Evolutionary conservation across 352 stramenopile species (phyloP).

Genomic region (Pythium phragmitis): DNA sequence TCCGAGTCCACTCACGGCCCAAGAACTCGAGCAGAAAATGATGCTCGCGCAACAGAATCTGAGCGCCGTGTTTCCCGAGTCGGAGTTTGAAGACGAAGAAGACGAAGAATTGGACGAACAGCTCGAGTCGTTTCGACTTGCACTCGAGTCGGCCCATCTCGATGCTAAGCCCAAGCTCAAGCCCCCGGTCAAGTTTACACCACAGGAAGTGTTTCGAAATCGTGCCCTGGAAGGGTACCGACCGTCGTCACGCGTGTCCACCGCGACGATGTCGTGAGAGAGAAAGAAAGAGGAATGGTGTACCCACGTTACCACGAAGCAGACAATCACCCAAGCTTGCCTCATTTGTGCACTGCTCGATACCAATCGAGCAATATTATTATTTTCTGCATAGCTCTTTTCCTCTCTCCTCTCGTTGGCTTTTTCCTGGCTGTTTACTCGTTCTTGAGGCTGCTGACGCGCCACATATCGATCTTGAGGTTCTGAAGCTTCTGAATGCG

Average conservation of each 20-base stretch:
- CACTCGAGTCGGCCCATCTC: conserved; percentile 70
- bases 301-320: not conserved
- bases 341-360: not conserved
- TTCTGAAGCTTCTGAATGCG: conserved; percentile 74
- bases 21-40: conserved; percentile 58
- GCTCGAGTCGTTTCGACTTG: conserved; percentile 75
- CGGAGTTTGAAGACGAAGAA: conserved; percentile 78
- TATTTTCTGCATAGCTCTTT: not conserved
- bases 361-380: conserved; percentile 7
- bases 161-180: conserved; percentile 60
- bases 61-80: conserved; percentile 79
- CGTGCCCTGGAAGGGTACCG: conserved; percentile 28
- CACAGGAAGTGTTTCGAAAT: conserved; percentile 75
- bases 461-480: conserved; percentile 83
- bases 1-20: not conserved
- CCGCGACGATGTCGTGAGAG: conserved; percentile 15
- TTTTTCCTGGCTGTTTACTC: conserved; percentile 15
- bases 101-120: conserved; percentile 74
- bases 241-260: conserved; percentile 20
- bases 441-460: conserved; percentile 31
- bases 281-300: not conserved
- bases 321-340: not conserved
- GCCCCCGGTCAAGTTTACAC: conserved; percentile 62
- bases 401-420: not conserved
- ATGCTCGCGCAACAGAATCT: conserved; percentile 64